Evolutionary conservation across 1,139 yeast genomes (phyloP).

Genomic region (Geotrichum cucujoidarum): DNA sequence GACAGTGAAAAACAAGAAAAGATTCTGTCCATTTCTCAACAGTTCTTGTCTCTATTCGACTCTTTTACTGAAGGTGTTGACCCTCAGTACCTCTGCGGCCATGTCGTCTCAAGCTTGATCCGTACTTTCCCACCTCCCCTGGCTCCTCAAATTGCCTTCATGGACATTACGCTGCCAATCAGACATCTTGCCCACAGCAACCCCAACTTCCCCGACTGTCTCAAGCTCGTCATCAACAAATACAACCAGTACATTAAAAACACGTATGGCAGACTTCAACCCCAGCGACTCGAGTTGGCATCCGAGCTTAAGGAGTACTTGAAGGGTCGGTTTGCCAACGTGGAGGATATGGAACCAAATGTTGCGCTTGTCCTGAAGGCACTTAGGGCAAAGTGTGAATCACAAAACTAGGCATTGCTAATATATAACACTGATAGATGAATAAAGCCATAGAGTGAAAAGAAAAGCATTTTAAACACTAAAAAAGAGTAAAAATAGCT

Average conservation of each 20-base stretch:
- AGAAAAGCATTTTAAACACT: background rate
- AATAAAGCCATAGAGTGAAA: background rate
- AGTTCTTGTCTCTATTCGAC: conserved; percentile 56
- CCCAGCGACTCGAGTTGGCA: conserved; percentile 37
- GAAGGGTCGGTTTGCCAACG: conserved; percentile 21
- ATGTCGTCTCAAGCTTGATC: conserved; percentile 53
- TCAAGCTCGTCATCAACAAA: conserved; percentile 68
- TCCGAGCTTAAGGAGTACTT: conserved; percentile 27
- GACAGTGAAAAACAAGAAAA: conserved; percentile 13
- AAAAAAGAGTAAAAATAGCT: background rate
- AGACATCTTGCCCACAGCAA: conserved; percentile 46
- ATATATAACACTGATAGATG: background rate
- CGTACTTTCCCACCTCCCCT: conserved; percentile 33
- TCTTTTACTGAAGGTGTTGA: conserved; percentile 58
- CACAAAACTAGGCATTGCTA: conserved; percentile 12
- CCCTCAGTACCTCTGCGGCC: conserved; percentile 60
- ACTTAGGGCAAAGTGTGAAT: conserved; percentile 19
- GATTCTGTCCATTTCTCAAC: conserved; percentile 36
- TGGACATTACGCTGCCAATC: conserved; percentile 64
- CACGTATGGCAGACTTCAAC: conserved; percentile 34
- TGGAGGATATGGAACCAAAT: conserved; percentile 26
- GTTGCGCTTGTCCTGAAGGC: conserved; percentile 25
- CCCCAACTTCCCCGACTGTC: conserved; percentile 48
- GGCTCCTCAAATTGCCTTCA: conserved; percentile 43
- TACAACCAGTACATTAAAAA: conserved; percentile 53